phyloP scores from a whole-genome alignment of 441 rosid genomes.

The Arabidopsis lyrata region DNA sequence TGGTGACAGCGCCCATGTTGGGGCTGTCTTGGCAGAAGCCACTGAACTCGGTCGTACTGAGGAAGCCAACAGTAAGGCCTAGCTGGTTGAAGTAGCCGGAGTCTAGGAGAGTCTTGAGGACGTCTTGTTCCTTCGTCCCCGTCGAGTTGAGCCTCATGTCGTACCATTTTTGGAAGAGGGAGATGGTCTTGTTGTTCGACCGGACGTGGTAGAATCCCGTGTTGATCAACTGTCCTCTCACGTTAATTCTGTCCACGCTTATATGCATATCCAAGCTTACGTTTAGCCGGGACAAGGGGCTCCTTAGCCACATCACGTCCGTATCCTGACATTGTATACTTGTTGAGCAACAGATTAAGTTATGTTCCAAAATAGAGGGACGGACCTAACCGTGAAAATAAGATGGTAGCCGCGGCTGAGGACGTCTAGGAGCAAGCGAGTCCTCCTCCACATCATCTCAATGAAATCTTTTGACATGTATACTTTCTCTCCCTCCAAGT shows the following conservation, averaged over 20 bases:
- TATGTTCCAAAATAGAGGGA: not conserved
- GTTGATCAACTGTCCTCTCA: slow-evolving; percentile 53
- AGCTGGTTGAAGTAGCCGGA: slow-evolving; percentile 49
- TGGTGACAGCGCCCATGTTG: slow-evolving; percentile 55
- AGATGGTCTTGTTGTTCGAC: slow-evolving; percentile 77
- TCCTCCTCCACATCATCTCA: slow-evolving; percentile 87
- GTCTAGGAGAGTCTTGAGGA: slow-evolving; percentile 48
- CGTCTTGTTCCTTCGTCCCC: slow-evolving; percentile 81
- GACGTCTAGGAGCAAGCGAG: slow-evolving; percentile 60
- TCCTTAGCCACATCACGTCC: slow-evolving; percentile 87
- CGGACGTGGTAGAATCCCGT: slow-evolving; percentile 70
- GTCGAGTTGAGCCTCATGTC: slow-evolving; percentile 57
- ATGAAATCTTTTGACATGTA: slow-evolving; percentile 74
- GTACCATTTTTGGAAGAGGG: slow-evolving; percentile 70
- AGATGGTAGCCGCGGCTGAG: slow-evolving; percentile 70
- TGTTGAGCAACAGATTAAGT: not conserved
- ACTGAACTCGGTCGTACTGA: slow-evolving; percentile 62
- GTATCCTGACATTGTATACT: slow-evolving; percentile 55
- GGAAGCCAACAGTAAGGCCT: slow-evolving; percentile 51
- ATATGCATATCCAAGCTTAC: slow-evolving; percentile 69
- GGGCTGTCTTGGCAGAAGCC: slow-evolving; percentile 76
- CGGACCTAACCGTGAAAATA: slow-evolving; percentile 67
- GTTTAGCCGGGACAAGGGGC: slow-evolving; percentile 57
- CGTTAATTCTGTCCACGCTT: slow-evolving; percentile 54
- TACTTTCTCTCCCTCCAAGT: slow-evolving; percentile 63